Percentiles rank a stretch among this genome's conserved stretches.
These are phyloP conservation scores for Citrullus colocynthis DNA, from an alignment of 306 rosid species.

Conservation along the genomic window DNA sequence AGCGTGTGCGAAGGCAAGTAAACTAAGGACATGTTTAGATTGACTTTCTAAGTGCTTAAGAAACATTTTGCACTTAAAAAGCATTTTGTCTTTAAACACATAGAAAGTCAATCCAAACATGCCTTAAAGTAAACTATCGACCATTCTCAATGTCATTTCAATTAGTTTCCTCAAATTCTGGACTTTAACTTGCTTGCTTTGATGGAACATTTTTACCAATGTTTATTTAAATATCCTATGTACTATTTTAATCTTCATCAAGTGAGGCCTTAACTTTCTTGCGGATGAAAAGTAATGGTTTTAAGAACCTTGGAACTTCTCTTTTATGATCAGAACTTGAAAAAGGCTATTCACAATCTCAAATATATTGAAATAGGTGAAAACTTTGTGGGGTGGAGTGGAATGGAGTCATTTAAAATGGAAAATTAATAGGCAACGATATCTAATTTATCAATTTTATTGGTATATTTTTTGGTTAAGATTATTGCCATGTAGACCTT, in stretches of 20 bases:
- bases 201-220: neutral
- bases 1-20: constrained; percentile 7
- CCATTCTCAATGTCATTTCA: neutral
- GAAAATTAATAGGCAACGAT: neutral
- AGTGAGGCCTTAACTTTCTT: neutral
- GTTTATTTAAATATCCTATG: neutral
- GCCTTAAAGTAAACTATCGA: neutral
- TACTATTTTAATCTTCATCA: neutral
- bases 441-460: neutral
- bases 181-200: neutral
- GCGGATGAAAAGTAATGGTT: neutral
- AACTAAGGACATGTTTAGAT: too few relatives aligned
- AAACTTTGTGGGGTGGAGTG: neutral
- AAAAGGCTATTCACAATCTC: neutral
- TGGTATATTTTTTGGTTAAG: neutral
- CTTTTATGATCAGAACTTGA: neutral
- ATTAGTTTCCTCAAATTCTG: neutral
- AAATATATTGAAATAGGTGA: neutral
- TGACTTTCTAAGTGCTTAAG: too few relatives aligned
- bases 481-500: neutral
- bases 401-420: neutral
- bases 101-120: too few relatives aligned
- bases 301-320: neutral
- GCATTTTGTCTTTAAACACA: too few relatives aligned
- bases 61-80: too few relatives aligned